A percentile compares a stretch with the other conserved stretches of the same genome.
Conservation (phyloP, 2,329 filamentous ascomycete genomes). For the Zopfia rhizophila region DNA sequence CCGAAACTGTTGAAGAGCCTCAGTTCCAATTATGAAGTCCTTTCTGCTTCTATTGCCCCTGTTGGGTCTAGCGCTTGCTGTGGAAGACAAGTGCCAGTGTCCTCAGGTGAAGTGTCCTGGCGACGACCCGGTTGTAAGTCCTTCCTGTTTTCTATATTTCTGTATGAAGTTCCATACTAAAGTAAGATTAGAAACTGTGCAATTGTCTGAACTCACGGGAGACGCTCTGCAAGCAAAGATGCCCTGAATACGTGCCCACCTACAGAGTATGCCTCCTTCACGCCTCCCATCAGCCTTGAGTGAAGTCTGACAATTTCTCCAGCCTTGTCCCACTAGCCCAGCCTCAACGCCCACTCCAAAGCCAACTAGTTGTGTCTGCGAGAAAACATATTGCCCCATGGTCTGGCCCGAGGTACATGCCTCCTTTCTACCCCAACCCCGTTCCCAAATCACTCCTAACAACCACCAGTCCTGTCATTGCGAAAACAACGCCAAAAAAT, state of each 20-base stretch:
- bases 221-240: constrained; percentile 31
- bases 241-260: constrained; percentile 33
- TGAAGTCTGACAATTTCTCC: constrained; percentile 3
- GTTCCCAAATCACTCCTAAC: neutral
- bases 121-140: constrained; percentile 31
- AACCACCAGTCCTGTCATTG: constrained; percentile 37
- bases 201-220: constrained; percentile 40
- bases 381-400: constrained; percentile 28
- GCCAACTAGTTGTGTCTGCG: constrained; percentile 33
- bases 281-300: neutral
- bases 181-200: constrained; percentile 35
- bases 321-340: constrained; percentile 25
- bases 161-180: neutral
- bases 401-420: constrained; percentile 30
- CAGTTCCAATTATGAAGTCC: constrained; percentile 32
- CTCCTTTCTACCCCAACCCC: neutral
- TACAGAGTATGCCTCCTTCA: constrained; percentile 21
- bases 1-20: constrained; percentile 1
- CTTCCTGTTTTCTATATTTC: neutral
- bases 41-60: constrained; percentile 29
- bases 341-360: constrained; percentile 13
- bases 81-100: constrained; percentile 32
- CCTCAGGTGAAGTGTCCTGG: constrained; percentile 39
- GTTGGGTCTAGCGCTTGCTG: constrained; percentile 28
- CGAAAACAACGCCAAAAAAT: constrained; percentile 29